Evolutionary conservation across 257 asterid species (phyloP).

Genomic region (Plantago major): DNA sequence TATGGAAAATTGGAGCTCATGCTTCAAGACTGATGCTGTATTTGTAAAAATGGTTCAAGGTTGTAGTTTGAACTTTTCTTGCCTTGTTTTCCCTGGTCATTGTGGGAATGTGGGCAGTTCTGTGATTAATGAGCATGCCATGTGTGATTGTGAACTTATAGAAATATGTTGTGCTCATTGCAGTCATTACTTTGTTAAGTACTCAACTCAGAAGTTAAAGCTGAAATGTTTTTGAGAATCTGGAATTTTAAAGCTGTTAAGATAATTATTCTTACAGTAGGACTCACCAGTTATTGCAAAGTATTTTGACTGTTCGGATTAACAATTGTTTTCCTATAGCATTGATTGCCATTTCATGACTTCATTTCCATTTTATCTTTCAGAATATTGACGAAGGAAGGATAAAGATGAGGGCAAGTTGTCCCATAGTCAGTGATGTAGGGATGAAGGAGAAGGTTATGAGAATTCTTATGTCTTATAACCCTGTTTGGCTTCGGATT

Average conservation of each 20-base stretch:
- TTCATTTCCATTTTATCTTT: conserved; percentile 5
- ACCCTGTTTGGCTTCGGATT: conserved; percentile 77
- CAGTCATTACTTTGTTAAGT: background rate
- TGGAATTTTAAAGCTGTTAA: conserved; percentile 2
- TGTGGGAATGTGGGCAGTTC: too few species aligned
- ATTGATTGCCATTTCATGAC: background rate
- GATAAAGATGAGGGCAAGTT: conserved; percentile 75
- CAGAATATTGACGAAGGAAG: conserved; percentile 94
- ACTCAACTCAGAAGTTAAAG: background rate
- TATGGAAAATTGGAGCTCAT: too few species aligned
- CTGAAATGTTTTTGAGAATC: conserved; percentile 2
- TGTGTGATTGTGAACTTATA: background rate
- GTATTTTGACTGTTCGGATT: background rate
- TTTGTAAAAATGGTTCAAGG: too few species aligned
- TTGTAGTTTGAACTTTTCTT: too few species aligned
- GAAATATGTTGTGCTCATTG: background rate
- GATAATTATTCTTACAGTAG: background rate
- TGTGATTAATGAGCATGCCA: background rate
- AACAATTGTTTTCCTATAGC: background rate
- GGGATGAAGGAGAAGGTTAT: conserved; percentile 86
- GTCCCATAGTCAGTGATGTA: conserved; percentile 93
- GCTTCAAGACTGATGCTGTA: too few species aligned
- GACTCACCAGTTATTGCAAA: too few species aligned
- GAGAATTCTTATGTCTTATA: conserved; percentile 73
- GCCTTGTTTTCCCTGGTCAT: too few species aligned